These are phyloP conservation scores for Rhodosporidiobolus sp. DNA, from an alignment of 768 basidiomycete species.

Conservation along the genomic window DNA sequence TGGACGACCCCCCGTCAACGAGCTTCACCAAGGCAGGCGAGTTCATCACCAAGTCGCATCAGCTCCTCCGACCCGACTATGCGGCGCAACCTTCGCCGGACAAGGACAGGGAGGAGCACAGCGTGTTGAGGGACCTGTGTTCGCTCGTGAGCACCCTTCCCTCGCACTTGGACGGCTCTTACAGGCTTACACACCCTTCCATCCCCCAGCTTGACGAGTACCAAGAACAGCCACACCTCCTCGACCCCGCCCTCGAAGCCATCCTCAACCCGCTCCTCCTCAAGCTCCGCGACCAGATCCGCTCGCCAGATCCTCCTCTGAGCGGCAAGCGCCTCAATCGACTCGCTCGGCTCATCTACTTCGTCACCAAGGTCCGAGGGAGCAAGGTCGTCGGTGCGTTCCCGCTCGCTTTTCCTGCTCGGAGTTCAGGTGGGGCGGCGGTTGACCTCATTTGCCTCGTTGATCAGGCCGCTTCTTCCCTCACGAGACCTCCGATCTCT, in stretches of 20 bases:
- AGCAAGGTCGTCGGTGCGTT: slow-evolving; percentile 79
- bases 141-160: slow-evolving; percentile 43
- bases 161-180: too few species aligned
- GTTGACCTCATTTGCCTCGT: neutral
- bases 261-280: slow-evolving; percentile 74
- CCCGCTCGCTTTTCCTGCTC: slow-evolving; percentile 9
- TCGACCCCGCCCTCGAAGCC: slow-evolving; percentile 81
- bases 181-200: neutral
- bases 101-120: neutral
- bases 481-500: slow-evolving; percentile 79
- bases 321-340: slow-evolving; percentile 54
- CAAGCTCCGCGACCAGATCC: slow-evolving; percentile 59
- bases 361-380: slow-evolving; percentile 80
- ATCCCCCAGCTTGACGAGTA: slow-evolving; percentile 70
- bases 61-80: neutral
- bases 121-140: slow-evolving; percentile 34
- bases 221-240: slow-evolving; percentile 85
- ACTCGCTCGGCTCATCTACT: slow-evolving; percentile 66
- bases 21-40: neutral
- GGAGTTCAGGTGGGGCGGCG: slow-evolving; percentile 6
- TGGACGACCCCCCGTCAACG: neutral
- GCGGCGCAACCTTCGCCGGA: neutral
- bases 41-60: neutral
- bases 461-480: slow-evolving; percentile 83
- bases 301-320: slow-evolving; percentile 43